Percentiles rank a stretch among this genome's conserved stretches.
Conservation (phyloP, 106 monocot species). For the Platanthera guangdongensis region DNA sequence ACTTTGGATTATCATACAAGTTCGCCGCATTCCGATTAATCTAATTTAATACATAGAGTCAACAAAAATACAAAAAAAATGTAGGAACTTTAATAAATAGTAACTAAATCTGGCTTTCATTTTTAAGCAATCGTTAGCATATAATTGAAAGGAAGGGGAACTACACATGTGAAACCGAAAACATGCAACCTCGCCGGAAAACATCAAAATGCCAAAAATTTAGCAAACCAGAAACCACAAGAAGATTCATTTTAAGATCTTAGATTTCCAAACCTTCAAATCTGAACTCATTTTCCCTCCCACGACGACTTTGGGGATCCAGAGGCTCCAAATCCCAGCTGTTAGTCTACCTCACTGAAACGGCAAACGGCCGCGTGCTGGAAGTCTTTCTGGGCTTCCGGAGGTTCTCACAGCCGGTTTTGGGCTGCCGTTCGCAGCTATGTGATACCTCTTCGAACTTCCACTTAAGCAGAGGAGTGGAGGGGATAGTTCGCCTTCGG, state of each 20-base stretch:
- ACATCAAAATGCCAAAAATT: neutral
- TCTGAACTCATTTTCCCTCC: neutral
- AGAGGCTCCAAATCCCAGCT: slow-evolving; percentile 63
- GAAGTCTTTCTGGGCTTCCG: neutral
- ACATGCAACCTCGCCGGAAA: neutral
- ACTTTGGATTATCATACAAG: slow-evolving; percentile 37
- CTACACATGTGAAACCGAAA: neutral
- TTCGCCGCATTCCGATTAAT: slow-evolving; percentile 26
- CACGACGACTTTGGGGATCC: slow-evolving; percentile 19
- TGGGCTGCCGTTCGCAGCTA: neutral
- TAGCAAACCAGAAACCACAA: neutral
- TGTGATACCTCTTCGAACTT: slow-evolving; percentile 30
- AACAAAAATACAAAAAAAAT: neutral
- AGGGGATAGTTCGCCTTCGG: slow-evolving; percentile 41
- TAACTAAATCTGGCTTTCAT: neutral
- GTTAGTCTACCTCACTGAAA: slow-evolving; percentile 77
- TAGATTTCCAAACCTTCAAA: slow-evolving; percentile 9
- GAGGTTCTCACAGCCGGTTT: neutral
- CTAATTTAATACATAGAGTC: slow-evolving; percentile 22
- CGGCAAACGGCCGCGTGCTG: neutral
- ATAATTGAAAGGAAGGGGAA: neutral
- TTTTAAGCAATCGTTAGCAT: neutral
- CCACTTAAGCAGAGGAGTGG: slow-evolving; percentile 74
- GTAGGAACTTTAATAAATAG: neutral
- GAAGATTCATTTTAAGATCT: neutral